These are phyloP conservation scores for Cladosporium sp. DNA, from an alignment of 2,329 filamentous ascomycete genomes.

Conservation along the genomic window DNA sequence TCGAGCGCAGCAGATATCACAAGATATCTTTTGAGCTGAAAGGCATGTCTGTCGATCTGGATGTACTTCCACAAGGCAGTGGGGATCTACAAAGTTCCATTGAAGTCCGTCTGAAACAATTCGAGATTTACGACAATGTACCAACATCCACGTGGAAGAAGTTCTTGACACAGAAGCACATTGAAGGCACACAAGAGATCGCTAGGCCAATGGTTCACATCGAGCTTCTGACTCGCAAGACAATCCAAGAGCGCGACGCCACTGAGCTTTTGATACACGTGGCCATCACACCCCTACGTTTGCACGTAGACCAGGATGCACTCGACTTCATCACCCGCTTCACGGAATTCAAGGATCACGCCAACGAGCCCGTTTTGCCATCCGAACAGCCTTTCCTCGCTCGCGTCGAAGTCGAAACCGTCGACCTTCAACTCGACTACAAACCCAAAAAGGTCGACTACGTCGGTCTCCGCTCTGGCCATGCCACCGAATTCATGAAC, in stretches of 20 bases:
- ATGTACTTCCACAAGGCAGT: conserved; percentile 69
- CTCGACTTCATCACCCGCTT: conserved; percentile 95
- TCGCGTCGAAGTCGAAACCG: conserved; percentile 76
- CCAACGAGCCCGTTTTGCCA: conserved; percentile 34
- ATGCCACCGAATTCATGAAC: conserved; percentile 98
- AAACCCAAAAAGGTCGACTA: conserved; percentile 99
- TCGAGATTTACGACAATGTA: conserved; percentile 91
- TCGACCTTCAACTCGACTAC: conserved; percentile 86
- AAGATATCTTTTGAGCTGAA: conserved; percentile 94
- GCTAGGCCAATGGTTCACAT: conserved; percentile 85
- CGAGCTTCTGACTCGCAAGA: conserved; percentile 82
- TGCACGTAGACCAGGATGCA: conserved; percentile 96
- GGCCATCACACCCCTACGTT: conserved; percentile 73
- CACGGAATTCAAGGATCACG: conserved; percentile 93
- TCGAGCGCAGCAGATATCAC: conserved; percentile 81
- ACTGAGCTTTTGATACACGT: conserved; percentile 72
- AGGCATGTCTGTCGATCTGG: conserved; percentile 75
- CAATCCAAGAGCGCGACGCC: conserved; percentile 75
- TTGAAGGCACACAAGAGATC: conserved; percentile 71
- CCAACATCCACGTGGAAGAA: conserved; percentile 97
- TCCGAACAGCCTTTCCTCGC: conserved; percentile 67
- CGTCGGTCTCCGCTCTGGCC: conserved; percentile 81
- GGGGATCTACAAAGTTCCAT: conserved; percentile 84
- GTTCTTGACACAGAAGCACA: conserved; percentile 89
- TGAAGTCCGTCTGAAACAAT: conserved; percentile 72